phyloP scores from a whole-genome alignment of 2,329 filamentous ascomycete species.

The Cytospora chrysosperma region DNA sequence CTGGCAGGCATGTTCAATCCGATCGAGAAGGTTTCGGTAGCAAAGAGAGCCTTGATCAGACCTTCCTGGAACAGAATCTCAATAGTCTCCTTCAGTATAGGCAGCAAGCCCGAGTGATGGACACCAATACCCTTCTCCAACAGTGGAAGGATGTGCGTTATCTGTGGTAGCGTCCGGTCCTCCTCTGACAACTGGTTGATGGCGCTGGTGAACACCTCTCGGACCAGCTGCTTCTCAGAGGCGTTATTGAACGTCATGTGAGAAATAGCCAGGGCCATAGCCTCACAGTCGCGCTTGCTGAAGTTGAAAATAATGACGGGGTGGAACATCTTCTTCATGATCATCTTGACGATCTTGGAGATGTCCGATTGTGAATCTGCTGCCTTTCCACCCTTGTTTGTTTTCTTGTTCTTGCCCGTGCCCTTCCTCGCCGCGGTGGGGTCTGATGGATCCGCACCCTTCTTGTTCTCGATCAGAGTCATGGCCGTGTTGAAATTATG shows the following conservation, averaged over 20 bases:
- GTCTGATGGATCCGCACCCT: constrained; percentile 80
- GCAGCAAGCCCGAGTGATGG: constrained; percentile 92
- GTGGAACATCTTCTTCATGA: constrained; percentile 95
- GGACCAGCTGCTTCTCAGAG: constrained; percentile 90
- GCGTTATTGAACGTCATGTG: constrained; percentile 93
- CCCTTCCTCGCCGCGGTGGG: constrained; percentile 78
- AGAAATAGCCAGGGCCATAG: constrained; percentile 82
- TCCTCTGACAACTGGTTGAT: constrained; percentile 91
- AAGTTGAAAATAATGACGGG: constrained; percentile 99
- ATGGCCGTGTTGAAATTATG: constrained; percentile 98
- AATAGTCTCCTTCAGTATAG: constrained; percentile 96
- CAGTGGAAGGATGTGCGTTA: constrained; percentile 84
- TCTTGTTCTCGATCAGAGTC: constrained; percentile 82
- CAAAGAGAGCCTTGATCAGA: constrained; percentile 95
- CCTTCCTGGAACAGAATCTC: constrained; percentile 99
- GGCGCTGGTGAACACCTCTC: constrained; percentile 89
- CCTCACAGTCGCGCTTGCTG: constrained; percentile 95
- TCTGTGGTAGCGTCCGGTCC: constrained; percentile 85
- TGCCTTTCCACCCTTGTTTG: constrained; percentile 75
- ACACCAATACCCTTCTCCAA: constrained; percentile 91
- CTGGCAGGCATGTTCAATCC: constrained; percentile 99
- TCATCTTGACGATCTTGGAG: constrained; percentile 98
- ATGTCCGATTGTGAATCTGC: constrained; percentile 74
- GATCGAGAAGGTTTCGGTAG: constrained; percentile 98
- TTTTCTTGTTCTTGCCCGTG: constrained; percentile 87